Evolutionary conservation across 2,329 filamentous ascomycete genomes (phyloP).

Genomic region (Diaporthe ilicicola): DNA sequence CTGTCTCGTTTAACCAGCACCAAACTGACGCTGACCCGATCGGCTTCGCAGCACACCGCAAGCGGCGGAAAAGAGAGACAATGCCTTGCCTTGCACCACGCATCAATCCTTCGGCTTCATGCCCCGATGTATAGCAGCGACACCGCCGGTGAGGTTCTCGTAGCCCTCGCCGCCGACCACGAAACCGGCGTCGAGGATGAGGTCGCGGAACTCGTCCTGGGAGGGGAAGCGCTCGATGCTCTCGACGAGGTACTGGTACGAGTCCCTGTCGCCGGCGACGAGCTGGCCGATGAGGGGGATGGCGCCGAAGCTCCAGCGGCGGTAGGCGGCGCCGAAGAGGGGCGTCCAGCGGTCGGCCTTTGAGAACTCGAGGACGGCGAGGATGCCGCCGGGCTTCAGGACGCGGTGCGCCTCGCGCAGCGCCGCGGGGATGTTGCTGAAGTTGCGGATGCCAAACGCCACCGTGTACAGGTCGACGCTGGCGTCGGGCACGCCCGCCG

Average conservation of each 20-base stretch:
- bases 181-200: conserved; percentile 89
- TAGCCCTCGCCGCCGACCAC: conserved; percentile 82
- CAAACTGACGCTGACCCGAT: background rate
- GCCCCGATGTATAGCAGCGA: conserved; percentile 96
- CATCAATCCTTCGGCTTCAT: conserved; percentile 73
- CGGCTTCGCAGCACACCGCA: background rate
- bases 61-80: background rate
- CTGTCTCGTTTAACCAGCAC: no score
- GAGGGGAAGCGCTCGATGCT: conserved; percentile 94
- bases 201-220: conserved; percentile 82
- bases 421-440: conserved; percentile 88
- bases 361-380: conserved; percentile 95
- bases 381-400: conserved; percentile 92
- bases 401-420: conserved; percentile 86
- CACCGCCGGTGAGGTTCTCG: conserved; percentile 90
- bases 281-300: conserved; percentile 96
- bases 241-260: conserved; percentile 98
- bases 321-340: conserved; percentile 86
- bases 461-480: conserved; percentile 97
- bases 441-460: conserved; percentile 96
- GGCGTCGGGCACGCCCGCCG: conserved; percentile 65
- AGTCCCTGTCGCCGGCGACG: conserved; percentile 91
- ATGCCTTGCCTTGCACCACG: background rate
- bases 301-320: conserved; percentile 93
- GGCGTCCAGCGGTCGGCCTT: conserved; percentile 76